phyloP scores from a whole-genome alignment of 345 rosid species.

The Sisymbrium irio region DNA sequence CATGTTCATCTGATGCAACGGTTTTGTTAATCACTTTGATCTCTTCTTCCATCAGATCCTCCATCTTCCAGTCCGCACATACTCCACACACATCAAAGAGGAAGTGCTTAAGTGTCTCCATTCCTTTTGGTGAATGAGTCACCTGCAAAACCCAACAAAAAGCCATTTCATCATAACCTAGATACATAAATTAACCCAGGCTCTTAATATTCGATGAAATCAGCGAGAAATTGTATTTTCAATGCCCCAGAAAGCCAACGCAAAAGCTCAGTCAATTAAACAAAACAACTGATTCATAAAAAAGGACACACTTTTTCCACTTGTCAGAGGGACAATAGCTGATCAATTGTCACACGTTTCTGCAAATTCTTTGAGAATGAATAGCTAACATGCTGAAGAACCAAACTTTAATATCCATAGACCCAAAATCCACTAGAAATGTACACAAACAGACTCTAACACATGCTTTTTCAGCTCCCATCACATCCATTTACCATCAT shows the following conservation, averaged over 20 bases:
- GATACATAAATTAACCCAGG: not conserved
- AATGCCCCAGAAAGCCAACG: not conserved
- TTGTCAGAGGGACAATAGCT: not conserved
- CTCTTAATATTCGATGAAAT: no score
- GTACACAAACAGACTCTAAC: no score
- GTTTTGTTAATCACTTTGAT: constrained; percentile 62
- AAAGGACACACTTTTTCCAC: not conserved
- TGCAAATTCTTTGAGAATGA: no score
- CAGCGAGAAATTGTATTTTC: not conserved
- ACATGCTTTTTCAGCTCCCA: no score
- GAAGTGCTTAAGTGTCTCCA: constrained; percentile 75
- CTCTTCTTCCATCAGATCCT: constrained; percentile 86
- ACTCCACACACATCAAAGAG: constrained; percentile 80
- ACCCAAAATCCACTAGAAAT: no score
- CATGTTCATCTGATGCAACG: constrained; percentile 78
- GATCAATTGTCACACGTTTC: no score
- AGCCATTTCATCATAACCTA: not conserved
- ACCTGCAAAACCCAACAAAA: constrained; percentile 45
- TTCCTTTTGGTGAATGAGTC: constrained; percentile 91
- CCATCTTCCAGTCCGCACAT: constrained; percentile 86
- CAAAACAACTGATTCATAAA: not conserved
- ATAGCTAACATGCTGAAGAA: no score
- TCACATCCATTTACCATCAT: no score
- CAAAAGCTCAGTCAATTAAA: not conserved
- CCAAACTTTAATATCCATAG: no score